Percentiles rank a stretch among this genome's conserved stretches.
phyloP scores from a whole-genome alignment of 768 basidiomycete genomes.

The Rhizopogon sp. region DNA sequence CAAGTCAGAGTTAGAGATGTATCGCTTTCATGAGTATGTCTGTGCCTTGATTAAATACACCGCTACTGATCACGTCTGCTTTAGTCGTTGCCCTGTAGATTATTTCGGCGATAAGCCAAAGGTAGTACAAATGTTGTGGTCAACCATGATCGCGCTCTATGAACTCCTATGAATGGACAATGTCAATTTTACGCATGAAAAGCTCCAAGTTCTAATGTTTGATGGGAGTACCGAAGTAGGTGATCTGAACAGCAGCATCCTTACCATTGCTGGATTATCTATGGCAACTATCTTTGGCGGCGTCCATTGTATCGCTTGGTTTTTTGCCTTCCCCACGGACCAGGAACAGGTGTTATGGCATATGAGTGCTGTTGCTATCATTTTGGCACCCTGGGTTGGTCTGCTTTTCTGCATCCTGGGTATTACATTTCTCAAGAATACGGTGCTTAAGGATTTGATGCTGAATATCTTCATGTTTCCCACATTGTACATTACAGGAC shows the following conservation, averaged over 20 bases:
- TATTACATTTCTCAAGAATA: too few relatives aligned
- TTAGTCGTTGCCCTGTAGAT: background rate
- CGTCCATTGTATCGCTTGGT: conserved; percentile 23
- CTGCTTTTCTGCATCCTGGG: too few relatives aligned
- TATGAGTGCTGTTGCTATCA: conserved; percentile 8
- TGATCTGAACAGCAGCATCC: accelerated
- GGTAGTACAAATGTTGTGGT: too few relatives aligned
- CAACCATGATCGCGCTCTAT: too few relatives aligned
- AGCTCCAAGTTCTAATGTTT: background rate
- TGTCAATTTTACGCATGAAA: background rate
- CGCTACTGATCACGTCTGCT: background rate
- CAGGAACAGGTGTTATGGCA: conserved; percentile 17
- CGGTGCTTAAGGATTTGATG: too few relatives aligned
- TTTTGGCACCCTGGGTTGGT: background rate
- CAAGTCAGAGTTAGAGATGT: background rate
- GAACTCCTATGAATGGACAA: too few relatives aligned
- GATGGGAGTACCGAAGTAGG: background rate
- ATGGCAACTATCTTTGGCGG: conserved; percentile 19
- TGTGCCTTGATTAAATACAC: background rate
- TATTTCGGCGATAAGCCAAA: too few relatives aligned
- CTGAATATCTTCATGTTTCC: too few relatives aligned
- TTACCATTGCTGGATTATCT: background rate
- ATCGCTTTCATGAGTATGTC: background rate
- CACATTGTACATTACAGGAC: background rate
- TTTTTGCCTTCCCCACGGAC: conserved; percentile 13